These are phyloP conservation scores for Exophiala sp. DNA, from an alignment of 2,329 filamentous ascomycete species.

Conservation along the genomic window DNA sequence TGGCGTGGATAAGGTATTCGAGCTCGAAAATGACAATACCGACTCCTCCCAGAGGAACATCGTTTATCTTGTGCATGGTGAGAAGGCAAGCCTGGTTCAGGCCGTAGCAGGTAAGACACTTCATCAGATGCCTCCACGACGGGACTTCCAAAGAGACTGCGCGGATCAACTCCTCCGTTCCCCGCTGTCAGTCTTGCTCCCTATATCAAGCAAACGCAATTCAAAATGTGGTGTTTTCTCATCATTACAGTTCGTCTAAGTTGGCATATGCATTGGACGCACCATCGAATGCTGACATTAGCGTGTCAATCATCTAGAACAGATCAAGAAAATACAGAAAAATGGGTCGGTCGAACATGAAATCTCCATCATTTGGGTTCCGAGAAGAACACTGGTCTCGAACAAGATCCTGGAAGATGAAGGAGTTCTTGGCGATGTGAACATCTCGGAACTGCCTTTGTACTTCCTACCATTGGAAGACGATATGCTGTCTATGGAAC, in stretches of 20 bases:
- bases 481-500: slow-evolving; percentile 85
- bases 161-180: slow-evolving; percentile 15
- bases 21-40: slow-evolving; percentile 91
- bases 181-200: slow-evolving; percentile 24
- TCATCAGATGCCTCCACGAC: slow-evolving; percentile 23
- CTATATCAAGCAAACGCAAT: slow-evolving; percentile 11
- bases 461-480: slow-evolving; percentile 89
- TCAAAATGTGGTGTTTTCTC: slow-evolving; percentile 39
- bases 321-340: slow-evolving; percentile 84
- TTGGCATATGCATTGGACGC: slow-evolving; percentile 40
- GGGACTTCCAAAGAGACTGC: slow-evolving; percentile 24
- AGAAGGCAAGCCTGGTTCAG: slow-evolving; percentile 79
- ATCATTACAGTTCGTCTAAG: slow-evolving; percentile 35
- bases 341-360: slow-evolving; percentile 90
- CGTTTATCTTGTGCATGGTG: slow-evolving; percentile 86
- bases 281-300: slow-evolving; percentile 58
- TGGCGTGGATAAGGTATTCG: slow-evolving; percentile 95
- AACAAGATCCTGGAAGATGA: slow-evolving; percentile 90
- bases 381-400: slow-evolving; percentile 83
- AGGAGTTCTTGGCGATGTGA: slow-evolving; percentile 88
- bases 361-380: slow-evolving; percentile 95
- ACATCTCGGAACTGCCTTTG: slow-evolving; percentile 78
- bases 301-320: slow-evolving; percentile 55
- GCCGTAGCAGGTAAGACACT: slow-evolving; percentile 77
- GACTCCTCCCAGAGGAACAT: slow-evolving; percentile 94